Conservation (phyloP, 2,329 filamentous ascomycete genomes). For the Fusarium sp. region DNA sequence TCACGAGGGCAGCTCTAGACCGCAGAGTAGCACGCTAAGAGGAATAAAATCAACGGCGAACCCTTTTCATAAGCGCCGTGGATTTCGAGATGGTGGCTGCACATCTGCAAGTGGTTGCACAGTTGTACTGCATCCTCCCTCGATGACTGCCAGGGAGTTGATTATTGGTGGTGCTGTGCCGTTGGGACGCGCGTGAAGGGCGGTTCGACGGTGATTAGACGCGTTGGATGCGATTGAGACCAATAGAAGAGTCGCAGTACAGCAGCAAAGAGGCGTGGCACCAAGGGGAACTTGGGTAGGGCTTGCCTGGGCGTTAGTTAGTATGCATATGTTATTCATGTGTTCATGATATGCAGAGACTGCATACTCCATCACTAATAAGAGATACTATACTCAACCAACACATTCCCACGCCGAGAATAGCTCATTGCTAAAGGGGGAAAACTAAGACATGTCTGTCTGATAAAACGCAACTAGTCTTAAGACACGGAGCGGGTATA, state of each 20-base stretch:
- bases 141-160: not conserved
- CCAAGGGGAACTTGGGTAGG: not conserved
- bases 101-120: slow-evolving; percentile 17
- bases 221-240: slow-evolving; percentile 20
- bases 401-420: slow-evolving; percentile 12
- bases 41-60: not conserved
- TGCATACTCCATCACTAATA: not conserved
- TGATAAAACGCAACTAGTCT: slow-evolving; percentile 9
- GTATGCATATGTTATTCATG: slow-evolving; percentile 8
- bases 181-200: slow-evolving; percentile 35
- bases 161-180: slow-evolving; percentile 23
- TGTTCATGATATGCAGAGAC: slow-evolving; percentile 4
- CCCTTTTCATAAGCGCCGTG: slow-evolving; percentile 27
- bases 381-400: slow-evolving; percentile 10
- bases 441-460: slow-evolving; percentile 21
- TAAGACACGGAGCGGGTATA: slow-evolving; percentile 32
- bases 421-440: slow-evolving; percentile 15
- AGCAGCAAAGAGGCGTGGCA: no score
- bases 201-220: slow-evolving; percentile 35
- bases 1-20: slow-evolving; percentile 28
- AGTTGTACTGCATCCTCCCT: slow-evolving; percentile 5
- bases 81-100: slow-evolving; percentile 15
- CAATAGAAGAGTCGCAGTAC: not conserved
- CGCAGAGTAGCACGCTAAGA: slow-evolving; percentile 2
- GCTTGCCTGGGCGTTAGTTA: slow-evolving; percentile 12